Evolutionary conservation across 495 filamentous ascomycete species (phyloP).

Genomic region (Penicillium psychrofluorescens): DNA sequence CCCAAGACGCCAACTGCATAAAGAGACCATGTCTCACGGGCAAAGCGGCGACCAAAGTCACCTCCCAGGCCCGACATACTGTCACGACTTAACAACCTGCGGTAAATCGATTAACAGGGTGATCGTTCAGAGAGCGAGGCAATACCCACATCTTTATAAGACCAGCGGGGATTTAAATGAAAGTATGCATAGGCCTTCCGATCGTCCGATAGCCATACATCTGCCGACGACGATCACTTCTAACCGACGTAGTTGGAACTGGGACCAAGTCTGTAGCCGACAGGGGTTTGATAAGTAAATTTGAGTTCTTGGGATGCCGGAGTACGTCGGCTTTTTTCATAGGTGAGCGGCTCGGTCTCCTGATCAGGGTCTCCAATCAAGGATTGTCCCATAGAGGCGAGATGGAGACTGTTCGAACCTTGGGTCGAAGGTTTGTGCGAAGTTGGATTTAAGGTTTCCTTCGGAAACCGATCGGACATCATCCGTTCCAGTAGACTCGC

Average conservation of each 20-base stretch:
- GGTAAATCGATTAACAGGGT: neutral
- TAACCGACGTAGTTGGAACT: too few relatives aligned
- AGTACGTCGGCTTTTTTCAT: neutral
- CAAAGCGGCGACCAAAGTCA: conserved; percentile 26
- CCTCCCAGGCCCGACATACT: conserved; percentile 30
- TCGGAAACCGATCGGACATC: too few relatives aligned
- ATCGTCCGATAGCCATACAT: neutral
- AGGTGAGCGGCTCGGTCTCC: neutral
- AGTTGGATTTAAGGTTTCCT: too few relatives aligned
- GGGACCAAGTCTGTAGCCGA: too few relatives aligned
- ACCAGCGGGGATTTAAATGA: conserved; percentile 8
- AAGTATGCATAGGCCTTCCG: conserved; percentile 12
- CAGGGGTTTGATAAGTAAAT: too few relatives aligned
- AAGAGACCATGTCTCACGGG: conserved; percentile 40
- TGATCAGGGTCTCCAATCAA: too few relatives aligned
- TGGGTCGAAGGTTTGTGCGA: too few relatives aligned
- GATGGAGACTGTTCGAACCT: too few relatives aligned
- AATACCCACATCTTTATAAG: conserved; percentile 1
- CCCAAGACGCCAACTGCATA: conserved; percentile 39
- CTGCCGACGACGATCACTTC: neutral
- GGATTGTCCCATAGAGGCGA: too few relatives aligned
- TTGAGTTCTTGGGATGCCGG: neutral
- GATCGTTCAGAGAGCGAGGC: conserved; percentile 1
- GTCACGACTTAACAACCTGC: neutral
- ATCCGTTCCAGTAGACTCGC: too few relatives aligned